Evolutionary conservation across 1,139 yeast genomes (phyloP), one percentile per base, ranked within the genome.

Genomic region (Wickerhamomyces sp.): DNA sequence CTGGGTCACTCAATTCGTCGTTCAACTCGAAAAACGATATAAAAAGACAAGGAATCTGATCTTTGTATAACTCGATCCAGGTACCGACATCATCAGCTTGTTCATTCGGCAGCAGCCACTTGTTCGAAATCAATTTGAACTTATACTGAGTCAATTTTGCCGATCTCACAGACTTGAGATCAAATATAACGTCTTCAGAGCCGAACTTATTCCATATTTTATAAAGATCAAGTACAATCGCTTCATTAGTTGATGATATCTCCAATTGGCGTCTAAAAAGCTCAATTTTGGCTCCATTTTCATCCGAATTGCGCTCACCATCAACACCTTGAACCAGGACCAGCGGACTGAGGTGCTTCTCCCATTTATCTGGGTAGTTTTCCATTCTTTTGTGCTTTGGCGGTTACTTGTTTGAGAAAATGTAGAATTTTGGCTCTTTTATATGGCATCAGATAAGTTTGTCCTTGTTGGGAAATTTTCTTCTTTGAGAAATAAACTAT

Each of bases 1-100:
- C 37, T 1, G 26, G 34, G 18, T 51, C 55, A 0, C 44, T 40
- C 8, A 54, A 31, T 19, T 49, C 58, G 14, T 50, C 54, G 19
- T 46, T 51, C 16, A 74, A 45, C 37, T 67, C 65, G 49, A 70
- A 68, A 31, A 74, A 62, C 2, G 70, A 55, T 4, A 74, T 56
- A 36, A 68, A 64, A 0, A 72, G 65, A 2, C 70, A 49, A 0
- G 83, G 82, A 3, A 32, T 8, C 10, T 16, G 10, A 7, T 30
- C 20, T 5, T 19, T 31, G 14, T 18, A 31, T 4, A 31, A n/a
- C 8, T 31, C 20, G 20, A 31, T 22, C 34, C 34, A 31, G 20
- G 21, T 16, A 10, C 12, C n/a, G 12, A 31, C 22, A 15, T 15
- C 12, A 20, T 67, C 60, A 1, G n/a, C n/a, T n/a, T n/a, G n/a